A percentile compares a stretch with the other conserved stretches of the same genome.
Evolutionary conservation across 805 yeast genomes (phyloP).

Genomic region (Teunomyces panamensis): DNA sequence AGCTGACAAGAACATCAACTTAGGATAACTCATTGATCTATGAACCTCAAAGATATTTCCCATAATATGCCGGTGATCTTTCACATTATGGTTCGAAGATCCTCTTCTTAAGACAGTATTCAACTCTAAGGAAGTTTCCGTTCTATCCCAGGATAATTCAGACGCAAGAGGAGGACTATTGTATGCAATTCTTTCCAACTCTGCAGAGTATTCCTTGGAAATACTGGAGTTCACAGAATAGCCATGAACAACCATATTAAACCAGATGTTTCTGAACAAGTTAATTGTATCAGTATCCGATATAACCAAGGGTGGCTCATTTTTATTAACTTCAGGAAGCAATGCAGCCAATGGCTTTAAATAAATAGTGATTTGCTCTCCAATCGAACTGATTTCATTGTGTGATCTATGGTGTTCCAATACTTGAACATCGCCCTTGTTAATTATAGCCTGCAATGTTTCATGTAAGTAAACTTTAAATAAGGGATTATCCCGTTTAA

Average conservation of each 20-base stretch:
- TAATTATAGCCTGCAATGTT: conserved; percentile 61
- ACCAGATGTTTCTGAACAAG: conserved; percentile 88
- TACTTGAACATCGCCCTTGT: conserved; percentile 75
- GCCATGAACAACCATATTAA: conserved; percentile 89
- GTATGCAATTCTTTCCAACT: conserved; percentile 71
- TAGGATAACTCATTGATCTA: conserved; percentile 61
- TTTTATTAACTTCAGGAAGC: conserved; percentile 53
- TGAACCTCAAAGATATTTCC: conserved; percentile 50
- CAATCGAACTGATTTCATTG: conserved; percentile 65
- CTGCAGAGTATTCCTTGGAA: conserved; percentile 43
- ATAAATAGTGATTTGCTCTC: conserved; percentile 59
- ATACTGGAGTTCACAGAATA: conserved; percentile 60
- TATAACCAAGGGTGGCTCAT: conserved; percentile 41
- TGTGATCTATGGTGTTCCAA: conserved; percentile 80
- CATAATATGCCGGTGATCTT: conserved; percentile 65
- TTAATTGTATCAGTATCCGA: conserved; percentile 50
- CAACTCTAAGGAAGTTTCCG: conserved; percentile 89
- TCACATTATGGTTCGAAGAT: conserved; percentile 76
- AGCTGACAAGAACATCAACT: conserved; percentile 84
- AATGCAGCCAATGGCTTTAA: conserved; percentile 74
- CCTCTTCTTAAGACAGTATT: conserved; percentile 89
- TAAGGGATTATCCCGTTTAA: conserved; percentile 45
- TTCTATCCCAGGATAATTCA: conserved; percentile 49
- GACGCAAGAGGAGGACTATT: conserved; percentile 48
- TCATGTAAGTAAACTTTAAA: conserved; percentile 57